Conservation (phyloP, 2,329 filamentous ascomycete species). For the Elsinoe perseae region DNA sequence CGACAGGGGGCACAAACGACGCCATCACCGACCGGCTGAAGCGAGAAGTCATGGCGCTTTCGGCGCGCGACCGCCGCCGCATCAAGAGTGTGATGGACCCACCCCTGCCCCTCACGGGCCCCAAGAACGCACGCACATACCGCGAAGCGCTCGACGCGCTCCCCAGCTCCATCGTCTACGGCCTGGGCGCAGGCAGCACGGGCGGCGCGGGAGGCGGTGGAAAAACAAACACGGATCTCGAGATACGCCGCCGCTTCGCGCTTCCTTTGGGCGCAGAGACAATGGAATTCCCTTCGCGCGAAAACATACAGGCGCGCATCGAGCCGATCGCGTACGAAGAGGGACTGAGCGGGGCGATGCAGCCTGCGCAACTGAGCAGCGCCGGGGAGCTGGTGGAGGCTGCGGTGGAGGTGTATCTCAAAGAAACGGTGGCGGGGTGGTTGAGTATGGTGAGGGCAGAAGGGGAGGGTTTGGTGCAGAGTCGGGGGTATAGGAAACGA, state of each 20-base stretch:
- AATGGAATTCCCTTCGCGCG: constrained; percentile 53
- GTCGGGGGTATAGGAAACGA: constrained; percentile 66
- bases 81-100: constrained; percentile 29
- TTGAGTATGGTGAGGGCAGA: constrained; percentile 50
- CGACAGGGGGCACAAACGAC: constrained; percentile 48
- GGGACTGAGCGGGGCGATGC: constrained; percentile 48
- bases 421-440: constrained; percentile 50
- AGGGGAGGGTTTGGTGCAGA: constrained; percentile 57
- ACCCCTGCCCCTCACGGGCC: background rate
- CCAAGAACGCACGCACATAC: constrained; percentile 10
- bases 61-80: constrained; percentile 51
- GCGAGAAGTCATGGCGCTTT: constrained; percentile 56
- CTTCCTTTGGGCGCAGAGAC: constrained; percentile 54
- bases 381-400: constrained; percentile 55
- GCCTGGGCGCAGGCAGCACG: background rate
- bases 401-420: constrained; percentile 56
- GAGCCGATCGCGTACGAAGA: constrained; percentile 60
- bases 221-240: constrained; percentile 52
- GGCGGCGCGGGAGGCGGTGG: constrained; percentile 11
- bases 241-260: constrained; percentile 57
- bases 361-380: constrained; percentile 30
- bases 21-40: constrained; percentile 56
- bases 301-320: constrained; percentile 52
- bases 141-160: constrained; percentile 10
- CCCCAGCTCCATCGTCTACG: background rate